Conservation (phyloP, 73 alveolate genomes). For the Symbiodinium pilosum region DNA sequence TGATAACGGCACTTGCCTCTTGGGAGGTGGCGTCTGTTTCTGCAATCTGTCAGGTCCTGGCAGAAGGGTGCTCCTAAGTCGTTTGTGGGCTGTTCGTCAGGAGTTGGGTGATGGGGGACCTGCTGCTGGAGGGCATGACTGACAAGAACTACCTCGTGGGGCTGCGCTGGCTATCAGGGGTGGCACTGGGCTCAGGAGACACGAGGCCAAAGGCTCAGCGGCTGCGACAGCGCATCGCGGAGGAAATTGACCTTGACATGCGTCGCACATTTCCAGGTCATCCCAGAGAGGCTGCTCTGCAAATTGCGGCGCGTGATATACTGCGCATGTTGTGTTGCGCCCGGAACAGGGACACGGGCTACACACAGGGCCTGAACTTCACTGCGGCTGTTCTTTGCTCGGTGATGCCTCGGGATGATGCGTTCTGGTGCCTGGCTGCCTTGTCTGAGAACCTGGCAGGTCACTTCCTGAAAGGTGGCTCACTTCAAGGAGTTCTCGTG, state of each 20-base stretch:
- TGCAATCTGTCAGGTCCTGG: too few species aligned
- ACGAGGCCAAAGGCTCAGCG: background rate
- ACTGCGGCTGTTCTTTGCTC: conserved; percentile 59
- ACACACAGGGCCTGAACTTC: conserved; percentile 86
- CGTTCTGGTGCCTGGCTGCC: conserved; percentile 89
- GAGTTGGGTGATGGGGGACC: background rate
- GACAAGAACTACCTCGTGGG: conserved; percentile 69
- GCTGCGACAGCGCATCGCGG: background rate
- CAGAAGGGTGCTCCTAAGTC: too few species aligned
- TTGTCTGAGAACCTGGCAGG: conserved; percentile 27
- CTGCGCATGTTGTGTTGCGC: conserved; percentile 86
- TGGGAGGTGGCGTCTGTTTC: too few species aligned
- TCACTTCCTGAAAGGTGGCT: conserved; percentile 17
- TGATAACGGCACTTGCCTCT: too few species aligned
- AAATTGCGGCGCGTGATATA: conserved; percentile 35
- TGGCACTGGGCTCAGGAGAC: background rate
- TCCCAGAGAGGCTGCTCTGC: conserved; percentile 23
- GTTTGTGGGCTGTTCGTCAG: too few species aligned
- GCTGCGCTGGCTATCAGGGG: conserved; percentile 58
- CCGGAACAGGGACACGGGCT: conserved; percentile 23
- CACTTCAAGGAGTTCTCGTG: background rate
- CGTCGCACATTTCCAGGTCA: conserved; percentile 72
- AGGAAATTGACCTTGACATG: background rate
- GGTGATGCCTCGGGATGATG: conserved; percentile 50
- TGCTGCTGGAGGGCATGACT: conserved; percentile 29